These are phyloP conservation scores for Gastrolobium bilobum DNA, from an alignment of 306 rosid genomes.

Conservation along the genomic window DNA sequence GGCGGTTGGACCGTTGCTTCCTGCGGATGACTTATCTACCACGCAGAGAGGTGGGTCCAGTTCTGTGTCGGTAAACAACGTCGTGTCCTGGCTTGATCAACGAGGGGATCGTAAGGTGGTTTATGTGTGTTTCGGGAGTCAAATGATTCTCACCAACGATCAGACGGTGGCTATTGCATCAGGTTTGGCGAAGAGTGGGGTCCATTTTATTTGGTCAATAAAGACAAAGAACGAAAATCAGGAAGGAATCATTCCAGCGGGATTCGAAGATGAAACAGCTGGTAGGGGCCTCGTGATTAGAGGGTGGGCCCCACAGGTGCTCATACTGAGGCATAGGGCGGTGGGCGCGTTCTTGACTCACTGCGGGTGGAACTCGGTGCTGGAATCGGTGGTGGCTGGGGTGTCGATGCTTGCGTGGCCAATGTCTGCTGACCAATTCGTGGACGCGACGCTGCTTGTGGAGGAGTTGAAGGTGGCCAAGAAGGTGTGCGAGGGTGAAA, in stretches of 20 bases:
- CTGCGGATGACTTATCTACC: constrained; percentile 10
- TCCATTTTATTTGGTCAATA: constrained; percentile 57
- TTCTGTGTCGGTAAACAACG: constrained; percentile 24
- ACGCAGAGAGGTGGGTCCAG: constrained; percentile 54
- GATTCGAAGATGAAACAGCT: constrained; percentile 46
- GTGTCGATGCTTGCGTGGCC: constrained; percentile 65
- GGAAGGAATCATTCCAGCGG: background rate
- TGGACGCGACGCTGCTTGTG: constrained; percentile 56
- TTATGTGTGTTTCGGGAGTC: constrained; percentile 67
- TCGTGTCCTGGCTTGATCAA: constrained; percentile 61
- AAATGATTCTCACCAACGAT: constrained; percentile 13
- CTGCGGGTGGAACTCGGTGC: constrained; percentile 69
- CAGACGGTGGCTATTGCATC: constrained; percentile 51
- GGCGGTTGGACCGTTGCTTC: constrained; percentile 66
- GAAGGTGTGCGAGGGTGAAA: constrained; percentile 52
- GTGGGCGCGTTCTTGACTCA: constrained; percentile 61
- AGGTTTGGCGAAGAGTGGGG: constrained; percentile 60
- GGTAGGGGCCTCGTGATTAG: constrained; percentile 56
- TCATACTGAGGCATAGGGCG: constrained; percentile 51
- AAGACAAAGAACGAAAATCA: constrained; percentile 25
- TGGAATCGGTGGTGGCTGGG: constrained; percentile 54
- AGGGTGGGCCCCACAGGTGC: constrained; percentile 69
- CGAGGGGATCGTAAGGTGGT: constrained; percentile 47
- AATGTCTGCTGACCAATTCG: constrained; percentile 57
- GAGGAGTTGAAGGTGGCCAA: constrained; percentile 52